These are phyloP conservation scores for Calcarisporium arbuscula DNA, from an alignment of 2,329 filamentous ascomycete species.

Conservation along the genomic window DNA sequence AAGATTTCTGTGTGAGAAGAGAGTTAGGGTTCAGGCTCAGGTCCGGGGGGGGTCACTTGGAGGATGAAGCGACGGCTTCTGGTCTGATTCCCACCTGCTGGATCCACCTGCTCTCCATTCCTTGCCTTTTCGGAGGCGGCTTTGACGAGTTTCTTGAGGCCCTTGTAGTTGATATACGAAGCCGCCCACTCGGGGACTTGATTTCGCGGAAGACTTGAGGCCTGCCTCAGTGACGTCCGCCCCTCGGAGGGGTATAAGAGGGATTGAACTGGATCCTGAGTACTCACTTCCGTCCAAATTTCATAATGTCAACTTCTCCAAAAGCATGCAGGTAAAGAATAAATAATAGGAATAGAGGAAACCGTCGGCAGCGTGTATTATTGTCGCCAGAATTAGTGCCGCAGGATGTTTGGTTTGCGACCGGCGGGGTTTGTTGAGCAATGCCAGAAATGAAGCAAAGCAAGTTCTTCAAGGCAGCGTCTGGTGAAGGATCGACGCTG, in stretches of 20 bases:
- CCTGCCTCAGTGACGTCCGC: conserved; percentile 11
- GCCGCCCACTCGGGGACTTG: conserved; percentile 84
- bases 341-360: too few species aligned
- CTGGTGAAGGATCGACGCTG: too few species aligned
- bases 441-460: too few species aligned
- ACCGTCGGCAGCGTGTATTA: too few species aligned
- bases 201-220: conserved; percentile 61
- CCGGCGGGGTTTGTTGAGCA: too few species aligned
- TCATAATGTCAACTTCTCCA: conserved; percentile 36
- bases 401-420: too few species aligned
- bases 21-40: conserved; percentile 23
- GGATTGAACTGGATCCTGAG: conserved; percentile 1
- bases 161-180: conserved; percentile 84
- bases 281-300: conserved; percentile 56
- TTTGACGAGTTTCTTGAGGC: conserved; percentile 93
- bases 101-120: conserved; percentile 70
- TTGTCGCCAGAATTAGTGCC: too few species aligned
- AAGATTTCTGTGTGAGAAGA: conserved; percentile 77
- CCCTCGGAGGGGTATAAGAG: conserved; percentile 5
- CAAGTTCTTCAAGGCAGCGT: too few species aligned
- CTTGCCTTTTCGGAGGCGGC: conserved; percentile 59
- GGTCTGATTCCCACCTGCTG: conserved; percentile 90
- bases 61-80: conserved; percentile 30
- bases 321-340: too few species aligned
- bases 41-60: conserved; percentile 4